Evolutionary conservation across 305 asterid species (phyloP).

Genomic region (Fraxinus albicans): DNA sequence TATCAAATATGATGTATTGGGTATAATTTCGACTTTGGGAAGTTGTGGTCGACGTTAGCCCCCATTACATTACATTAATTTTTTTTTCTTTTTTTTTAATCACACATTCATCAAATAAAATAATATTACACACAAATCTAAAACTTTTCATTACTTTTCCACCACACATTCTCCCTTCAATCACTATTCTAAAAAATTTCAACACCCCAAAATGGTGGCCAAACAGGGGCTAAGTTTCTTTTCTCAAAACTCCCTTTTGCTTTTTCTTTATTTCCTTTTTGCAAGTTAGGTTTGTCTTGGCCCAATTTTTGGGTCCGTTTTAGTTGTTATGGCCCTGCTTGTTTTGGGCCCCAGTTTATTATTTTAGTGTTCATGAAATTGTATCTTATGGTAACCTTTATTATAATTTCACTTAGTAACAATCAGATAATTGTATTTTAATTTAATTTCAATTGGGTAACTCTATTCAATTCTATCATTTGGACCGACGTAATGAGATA

Average conservation of each 20-base stretch:
- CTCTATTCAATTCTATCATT: neutral
- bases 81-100: too few species aligned
- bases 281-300: neutral
- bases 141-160: too few species aligned
- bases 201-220: too few species aligned
- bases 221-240: neutral
- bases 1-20: too few species aligned
- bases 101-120: too few species aligned
- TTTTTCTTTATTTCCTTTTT: neutral
- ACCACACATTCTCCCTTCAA: too few species aligned
- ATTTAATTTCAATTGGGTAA: neutral
- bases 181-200: too few species aligned
- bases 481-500: neutral
- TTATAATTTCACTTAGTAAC: neutral
- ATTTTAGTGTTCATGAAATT: neutral
- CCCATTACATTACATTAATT: neutral
- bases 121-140: too few species aligned
- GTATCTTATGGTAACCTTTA: neutral
- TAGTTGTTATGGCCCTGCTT: neutral
- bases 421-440: too few species aligned
- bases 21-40: neutral
- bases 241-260: slow-evolving; percentile 11
- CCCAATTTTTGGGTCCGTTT: neutral
- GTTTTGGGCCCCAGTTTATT: neutral
- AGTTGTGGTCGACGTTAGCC: neutral